Conservation (phyloP, 2,329 filamentous ascomycete genomes). For the Apiospora sp. region DNA sequence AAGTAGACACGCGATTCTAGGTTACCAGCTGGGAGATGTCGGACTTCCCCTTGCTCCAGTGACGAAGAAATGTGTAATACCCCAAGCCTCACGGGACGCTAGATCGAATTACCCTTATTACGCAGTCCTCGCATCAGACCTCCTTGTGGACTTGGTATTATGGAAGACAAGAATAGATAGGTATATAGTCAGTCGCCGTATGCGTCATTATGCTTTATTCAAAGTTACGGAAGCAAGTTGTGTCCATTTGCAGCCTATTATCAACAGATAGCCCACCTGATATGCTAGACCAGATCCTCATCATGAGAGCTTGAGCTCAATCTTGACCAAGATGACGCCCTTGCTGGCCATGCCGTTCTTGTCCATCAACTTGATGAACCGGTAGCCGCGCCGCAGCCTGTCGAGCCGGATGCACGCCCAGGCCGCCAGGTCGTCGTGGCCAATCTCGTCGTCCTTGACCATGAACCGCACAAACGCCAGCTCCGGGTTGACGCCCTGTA, state of each 20-base stretch:
- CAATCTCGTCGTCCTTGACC: constrained; percentile 85
- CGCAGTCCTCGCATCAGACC: not conserved
- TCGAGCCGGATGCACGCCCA: constrained; percentile 92
- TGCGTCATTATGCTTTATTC: not conserved
- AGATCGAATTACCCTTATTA: not conserved
- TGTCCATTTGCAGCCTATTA: not conserved
- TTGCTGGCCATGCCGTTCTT: constrained; percentile 69
- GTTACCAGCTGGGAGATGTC: no score
- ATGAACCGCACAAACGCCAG: constrained; percentile 83
- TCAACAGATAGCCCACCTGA: not conserved
- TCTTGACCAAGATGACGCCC: constrained; percentile 76
- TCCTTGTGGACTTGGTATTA: not conserved
- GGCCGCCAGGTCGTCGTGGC: constrained; percentile 78
- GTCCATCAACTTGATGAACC: constrained; percentile 80
- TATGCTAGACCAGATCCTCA: not conserved
- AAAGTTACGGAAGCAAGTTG: not conserved
- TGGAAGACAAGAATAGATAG: no score
- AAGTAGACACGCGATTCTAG: not conserved
- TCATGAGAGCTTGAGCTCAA: constrained; percentile 59
- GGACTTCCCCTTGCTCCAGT: no score
- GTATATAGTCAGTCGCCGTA: not conserved
- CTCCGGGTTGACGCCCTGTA: constrained; percentile 68
- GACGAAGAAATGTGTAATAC: not conserved
- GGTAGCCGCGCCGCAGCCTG: constrained; percentile 76
- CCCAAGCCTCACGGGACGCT: not conserved